These are phyloP conservation scores for Dentipellis fragilis DNA, from an alignment of 768 basidiomycete species.

Conservation along the genomic window DNA sequence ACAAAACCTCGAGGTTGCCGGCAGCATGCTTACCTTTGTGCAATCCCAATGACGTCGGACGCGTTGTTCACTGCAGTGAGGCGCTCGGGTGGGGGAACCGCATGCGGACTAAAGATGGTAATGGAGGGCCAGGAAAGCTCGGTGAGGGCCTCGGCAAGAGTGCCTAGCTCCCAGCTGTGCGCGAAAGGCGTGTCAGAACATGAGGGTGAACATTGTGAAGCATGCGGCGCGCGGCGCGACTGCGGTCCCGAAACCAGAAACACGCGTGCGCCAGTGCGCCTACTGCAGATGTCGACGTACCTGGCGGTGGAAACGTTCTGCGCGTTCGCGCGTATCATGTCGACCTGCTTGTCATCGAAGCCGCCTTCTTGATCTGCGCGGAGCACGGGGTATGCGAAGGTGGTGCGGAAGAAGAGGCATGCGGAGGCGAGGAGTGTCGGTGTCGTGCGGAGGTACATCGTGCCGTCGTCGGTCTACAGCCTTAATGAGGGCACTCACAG, in stretches of 20 bases:
- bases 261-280: too few species aligned
- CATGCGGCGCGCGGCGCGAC: background rate
- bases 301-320: background rate
- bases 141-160: conserved; percentile 40
- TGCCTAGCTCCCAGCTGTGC: conserved; percentile 50
- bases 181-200: background rate
- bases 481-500: too few species aligned
- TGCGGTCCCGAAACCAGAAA: background rate
- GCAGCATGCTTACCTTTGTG: conserved; percentile 23
- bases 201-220: background rate
- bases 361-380: background rate
- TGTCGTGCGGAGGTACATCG: too few species aligned
- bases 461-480: too few species aligned
- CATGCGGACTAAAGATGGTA: conserved; percentile 35
- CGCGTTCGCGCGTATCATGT: background rate
- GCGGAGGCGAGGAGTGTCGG: too few species aligned
- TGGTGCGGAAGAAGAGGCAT: too few species aligned
- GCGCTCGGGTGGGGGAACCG: conserved; percentile 29
- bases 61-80: conserved; percentile 23
- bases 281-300: background rate
- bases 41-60: conserved; percentile 32
- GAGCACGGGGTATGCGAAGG: too few species aligned
- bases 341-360: background rate
- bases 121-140: conserved; percentile 40
- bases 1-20: background rate